Conservation (phyloP, 176 grass and related monocot species). For the Metroxylon sagu region DNA sequence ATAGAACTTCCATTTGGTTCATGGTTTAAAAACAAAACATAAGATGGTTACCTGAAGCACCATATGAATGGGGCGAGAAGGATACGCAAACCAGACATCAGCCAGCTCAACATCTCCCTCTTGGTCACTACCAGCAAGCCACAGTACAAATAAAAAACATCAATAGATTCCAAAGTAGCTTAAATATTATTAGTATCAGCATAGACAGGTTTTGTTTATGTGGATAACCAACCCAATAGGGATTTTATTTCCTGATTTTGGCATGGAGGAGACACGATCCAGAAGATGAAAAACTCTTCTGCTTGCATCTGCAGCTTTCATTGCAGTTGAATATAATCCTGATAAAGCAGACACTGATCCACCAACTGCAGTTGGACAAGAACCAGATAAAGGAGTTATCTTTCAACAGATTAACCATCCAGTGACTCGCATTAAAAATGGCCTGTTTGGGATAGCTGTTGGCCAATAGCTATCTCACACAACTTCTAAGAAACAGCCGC, state of each 20-base stretch:
- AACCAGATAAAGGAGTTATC: not conserved
- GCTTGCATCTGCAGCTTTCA: constrained; percentile 97
- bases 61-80: constrained; percentile 94
- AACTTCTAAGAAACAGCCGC: no score
- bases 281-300: constrained; percentile 93
- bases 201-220: no score
- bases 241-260: constrained; percentile 52
- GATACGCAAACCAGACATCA: constrained; percentile 99
- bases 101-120: constrained; percentile 81
- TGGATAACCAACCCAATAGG: constrained; percentile 45
- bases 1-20: no score
- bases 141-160: constrained; percentile 18
- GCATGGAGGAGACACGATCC: constrained; percentile 77
- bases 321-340: constrained; percentile 87
- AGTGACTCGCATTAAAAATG: no score
- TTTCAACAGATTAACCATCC: not conserved
- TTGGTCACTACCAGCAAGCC: constrained; percentile 42
- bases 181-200: not conserved
- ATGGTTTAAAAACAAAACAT: no score
- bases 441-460: no score
- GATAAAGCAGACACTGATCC: constrained; percentile 79
- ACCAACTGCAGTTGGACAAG: constrained; percentile 46
- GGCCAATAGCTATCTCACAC: no score
- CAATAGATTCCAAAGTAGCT: constrained; percentile 3
- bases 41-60: constrained; percentile 66